Evolutionary conservation across 495 filamentous ascomycete species (phyloP), one percentile per base, ranked within the genome.

Genomic region (Thermothielavioides terrestris): DNA sequence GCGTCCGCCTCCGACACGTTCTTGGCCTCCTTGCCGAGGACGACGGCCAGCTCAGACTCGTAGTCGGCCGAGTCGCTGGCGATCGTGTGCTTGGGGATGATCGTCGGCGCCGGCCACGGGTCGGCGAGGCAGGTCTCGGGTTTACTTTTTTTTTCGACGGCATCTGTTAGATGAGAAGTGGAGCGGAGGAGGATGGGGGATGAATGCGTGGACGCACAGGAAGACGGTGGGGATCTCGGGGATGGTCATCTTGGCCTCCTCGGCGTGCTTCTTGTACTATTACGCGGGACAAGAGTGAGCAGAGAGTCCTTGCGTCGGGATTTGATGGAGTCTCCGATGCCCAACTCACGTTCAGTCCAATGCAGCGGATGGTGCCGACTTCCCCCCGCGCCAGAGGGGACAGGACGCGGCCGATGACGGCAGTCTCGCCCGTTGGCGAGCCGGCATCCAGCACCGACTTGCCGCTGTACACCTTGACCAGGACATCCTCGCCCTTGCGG

Each of bases 401-500:
- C 14, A 82, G 68, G n/a, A 83, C 61, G 1, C 67, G 75, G 32
- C 58, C 64, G 54, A 82, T 75, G 18, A 59, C 65, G 53, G 77
- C 77, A 2, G 67, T 75, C 46, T 64, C 51, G 3, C 61, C 71
- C 3, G 76, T 80, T 8, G 66, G 66, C 32, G 68, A 52, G 1
- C 79, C 80, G 1, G 75, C 68, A 36, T 61, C 68, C 28, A 82
- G 64, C 10, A 79, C 71, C 0, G 81, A 82, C 15, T 57, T 63
- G 22, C 80, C 79, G 28, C 72, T 77, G 63, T 76, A 83, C 0
- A 73, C 62, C 4, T 69, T 67, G 20, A 81, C 74, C 11, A 70
- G 46, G 43, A 83, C 77, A 50, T 79, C 74, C 46, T 77, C 62
- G 32, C 77, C 74, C 39, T 75, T 68, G 51, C 72, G 72, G 18